A percentile compares a stretch with the other conserved stretches of the same genome.
phyloP scores from a whole-genome alignment of 352 stramenopile species.

The Bremia lactucae region DNA sequence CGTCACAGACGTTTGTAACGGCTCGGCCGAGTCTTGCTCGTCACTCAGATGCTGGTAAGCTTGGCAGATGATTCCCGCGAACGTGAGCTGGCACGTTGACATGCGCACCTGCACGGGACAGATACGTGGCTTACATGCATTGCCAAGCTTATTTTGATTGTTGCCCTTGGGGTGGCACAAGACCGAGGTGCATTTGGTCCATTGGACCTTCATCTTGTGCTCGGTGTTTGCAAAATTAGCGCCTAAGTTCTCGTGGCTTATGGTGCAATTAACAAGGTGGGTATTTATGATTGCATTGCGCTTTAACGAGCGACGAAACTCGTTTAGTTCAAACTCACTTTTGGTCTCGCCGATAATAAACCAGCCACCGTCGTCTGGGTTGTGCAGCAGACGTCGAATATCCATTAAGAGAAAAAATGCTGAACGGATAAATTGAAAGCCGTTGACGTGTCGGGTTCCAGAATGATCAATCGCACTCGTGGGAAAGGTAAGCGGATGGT shows the following conservation, averaged over 20 bases:
- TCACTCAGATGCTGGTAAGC: conserved; percentile 69
- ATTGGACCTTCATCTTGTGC: conserved; percentile 82
- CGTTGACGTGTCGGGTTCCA: conserved; percentile 14
- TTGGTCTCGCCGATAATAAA: conserved; percentile 71
- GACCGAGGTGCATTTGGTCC: conserved; percentile 72
- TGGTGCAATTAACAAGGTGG: conserved; percentile 73
- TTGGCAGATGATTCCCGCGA: conserved; percentile 57
- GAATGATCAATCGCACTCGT: conserved; percentile 6
- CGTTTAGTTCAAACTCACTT: conserved; percentile 57
- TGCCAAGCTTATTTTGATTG: conserved; percentile 17
- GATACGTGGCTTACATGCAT: conserved; percentile 27
- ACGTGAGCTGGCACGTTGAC: conserved; percentile 74
- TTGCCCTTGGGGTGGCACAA: conserved; percentile 62
- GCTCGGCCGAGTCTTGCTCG: conserved; percentile 64
- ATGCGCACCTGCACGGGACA: conserved; percentile 72
- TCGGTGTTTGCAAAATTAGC: conserved; percentile 30
- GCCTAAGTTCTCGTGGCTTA: conserved; percentile 53
- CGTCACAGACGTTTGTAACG: conserved; percentile 57
- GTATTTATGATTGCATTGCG: conserved; percentile 81
- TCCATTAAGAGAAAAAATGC: conserved; percentile 31
- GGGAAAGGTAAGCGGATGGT: conserved; percentile 14
- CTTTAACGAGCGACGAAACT: conserved; percentile 68
- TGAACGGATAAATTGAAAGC: background rate
- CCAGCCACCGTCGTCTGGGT: conserved; percentile 66
- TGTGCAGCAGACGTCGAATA: conserved; percentile 63